Percentiles rank a stretch among this genome's conserved stretches.
phyloP scores from a whole-genome alignment of 2,329 filamentous ascomycete genomes.

The Arachnomyces sp. region DNA sequence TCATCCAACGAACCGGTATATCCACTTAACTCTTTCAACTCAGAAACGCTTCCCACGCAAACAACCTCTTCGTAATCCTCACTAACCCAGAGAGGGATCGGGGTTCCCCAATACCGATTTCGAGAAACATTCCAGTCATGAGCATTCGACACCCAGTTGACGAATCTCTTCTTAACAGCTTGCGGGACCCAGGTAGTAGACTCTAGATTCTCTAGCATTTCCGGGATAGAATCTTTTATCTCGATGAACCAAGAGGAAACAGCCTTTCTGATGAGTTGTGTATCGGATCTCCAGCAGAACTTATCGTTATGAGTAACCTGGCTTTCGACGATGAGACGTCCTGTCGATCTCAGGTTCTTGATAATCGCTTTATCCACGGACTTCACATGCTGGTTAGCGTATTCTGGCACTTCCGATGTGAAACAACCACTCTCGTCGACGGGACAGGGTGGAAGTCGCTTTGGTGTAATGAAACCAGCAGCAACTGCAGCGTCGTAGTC shows the following conservation, averaged over 20 bases:
- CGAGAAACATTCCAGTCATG: constrained; percentile 93
- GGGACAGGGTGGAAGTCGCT: constrained; percentile 76
- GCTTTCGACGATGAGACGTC: constrained; percentile 73
- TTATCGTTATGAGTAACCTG: constrained; percentile 88
- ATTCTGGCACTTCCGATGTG: constrained; percentile 68
- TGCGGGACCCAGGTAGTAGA: constrained; percentile 91
- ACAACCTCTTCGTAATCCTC: constrained; percentile 81
- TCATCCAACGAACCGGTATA: constrained; percentile 75
- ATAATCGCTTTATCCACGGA: constrained; percentile 88
- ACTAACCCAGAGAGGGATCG: constrained; percentile 84
- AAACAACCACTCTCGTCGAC: constrained; percentile 80
- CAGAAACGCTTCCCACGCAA: constrained; percentile 75
- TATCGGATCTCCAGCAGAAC: constrained; percentile 92
- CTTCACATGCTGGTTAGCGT: constrained; percentile 82
- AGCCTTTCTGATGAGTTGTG: constrained; percentile 83
- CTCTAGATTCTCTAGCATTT: constrained; percentile 82
- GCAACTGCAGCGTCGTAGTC: constrained; percentile 81
- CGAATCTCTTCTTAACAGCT: constrained; percentile 83
- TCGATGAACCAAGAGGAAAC: constrained; percentile 94
- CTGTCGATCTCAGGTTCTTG: constrained; percentile 71
- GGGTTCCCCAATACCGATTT: constrained; percentile 93
- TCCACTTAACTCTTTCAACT: constrained; percentile 80
- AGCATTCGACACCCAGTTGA: constrained; percentile 84
- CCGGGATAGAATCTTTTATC: constrained; percentile 71
- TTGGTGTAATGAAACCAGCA: constrained; percentile 67